Percentiles rank a stretch among this genome's conserved stretches.
These are phyloP conservation scores for Astrephomene gubernaculifera DNA, from an alignment of 139 green algal species.

Conservation along the genomic window DNA sequence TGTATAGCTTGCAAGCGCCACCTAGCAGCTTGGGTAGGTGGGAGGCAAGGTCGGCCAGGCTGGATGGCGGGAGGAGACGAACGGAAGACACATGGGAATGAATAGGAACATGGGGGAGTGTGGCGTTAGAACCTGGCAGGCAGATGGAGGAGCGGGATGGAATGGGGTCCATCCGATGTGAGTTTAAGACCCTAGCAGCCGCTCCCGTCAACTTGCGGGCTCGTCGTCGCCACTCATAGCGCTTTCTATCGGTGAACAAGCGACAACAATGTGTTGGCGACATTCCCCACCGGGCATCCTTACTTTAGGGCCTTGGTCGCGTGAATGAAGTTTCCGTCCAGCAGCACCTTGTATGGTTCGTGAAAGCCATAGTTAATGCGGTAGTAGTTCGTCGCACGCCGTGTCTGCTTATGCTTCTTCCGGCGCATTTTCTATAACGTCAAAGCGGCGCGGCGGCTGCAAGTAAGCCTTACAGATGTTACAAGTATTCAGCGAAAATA, in stretches of 20 bases:
- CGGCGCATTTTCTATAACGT: constrained; percentile 62
- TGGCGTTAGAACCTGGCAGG: not conserved
- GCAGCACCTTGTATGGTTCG: constrained; percentile 82
- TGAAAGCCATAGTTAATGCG: constrained; percentile 75
- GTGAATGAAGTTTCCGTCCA: constrained; percentile 88
- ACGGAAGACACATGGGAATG: too few species aligned
- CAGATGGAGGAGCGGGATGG: too few species aligned
- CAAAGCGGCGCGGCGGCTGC: constrained; percentile 3
- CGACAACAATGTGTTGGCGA: too few species aligned
- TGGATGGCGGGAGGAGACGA: constrained; percentile 37
- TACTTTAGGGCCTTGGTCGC: constrained; percentile 71
- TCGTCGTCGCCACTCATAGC: too few species aligned
- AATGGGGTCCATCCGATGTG: too few species aligned
- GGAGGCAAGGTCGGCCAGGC: constrained; percentile 41
- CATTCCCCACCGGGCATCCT: too few species aligned
- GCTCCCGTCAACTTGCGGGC: too few species aligned
- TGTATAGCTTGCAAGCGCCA: constrained; percentile 68
- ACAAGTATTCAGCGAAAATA: too few species aligned
- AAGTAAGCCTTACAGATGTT: too few species aligned
- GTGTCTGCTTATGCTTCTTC: constrained; percentile 84
- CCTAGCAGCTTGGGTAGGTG: constrained; percentile 73
- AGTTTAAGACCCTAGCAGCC: too few species aligned
- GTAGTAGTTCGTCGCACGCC: constrained; percentile 74
- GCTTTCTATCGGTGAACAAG: too few species aligned
- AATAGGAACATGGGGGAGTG: too few species aligned